Evolutionary conservation across 2,329 filamentous ascomycete genomes (phyloP), one percentile per base, ranked within the genome.

Genomic region (Exophiala phaeomuriformis): DNA sequence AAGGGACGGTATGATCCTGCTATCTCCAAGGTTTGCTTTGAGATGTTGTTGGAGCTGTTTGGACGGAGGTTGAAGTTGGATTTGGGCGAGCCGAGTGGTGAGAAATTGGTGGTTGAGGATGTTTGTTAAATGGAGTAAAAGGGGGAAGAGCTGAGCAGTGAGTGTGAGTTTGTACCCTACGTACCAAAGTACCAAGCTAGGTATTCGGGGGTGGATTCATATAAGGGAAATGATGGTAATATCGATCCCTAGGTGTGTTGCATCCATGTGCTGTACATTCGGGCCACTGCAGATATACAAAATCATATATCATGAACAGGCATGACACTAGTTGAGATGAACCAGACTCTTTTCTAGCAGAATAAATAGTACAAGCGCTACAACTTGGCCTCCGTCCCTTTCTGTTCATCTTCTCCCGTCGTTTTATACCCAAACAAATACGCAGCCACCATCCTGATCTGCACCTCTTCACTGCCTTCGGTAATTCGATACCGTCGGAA

Each of bases 1-100:
- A 95, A 95, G 72, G 90, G 90, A n/a, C 79, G 90, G 29, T 96
- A 95, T 66, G 90, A 96, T 67, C 88, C 90, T 0, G 88, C 87
- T 19, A 78, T 96, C 53, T 83, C 84, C 3, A 91, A 90, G 66
- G 80, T 91, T 35, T 95, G 90, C 73, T 95, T 95, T 67, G 88
- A 95, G 75, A 85, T 96, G 69, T 71, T 96, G 64, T 75, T 93
- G 10, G 90, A 96, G 73, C 66, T 95, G 55, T 96, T 96, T 70
- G 83, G 81, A 0, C 77, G 90, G 27, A 83, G 81, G 0, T 71
- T 96, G 66, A 88, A 87, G 72, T 79, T 84, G 3, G 90, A 95
- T 61, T 68, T 96, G 54, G 90, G 91, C 0, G 77, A 80, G 35
- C 74, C 77, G 61, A 82, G 84, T 60, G 84, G 79, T 0, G 78